These are phyloP conservation scores for Syzygium syzygioides DNA, from an alignment of 441 rosid genomes.

Conservation along the genomic window DNA sequence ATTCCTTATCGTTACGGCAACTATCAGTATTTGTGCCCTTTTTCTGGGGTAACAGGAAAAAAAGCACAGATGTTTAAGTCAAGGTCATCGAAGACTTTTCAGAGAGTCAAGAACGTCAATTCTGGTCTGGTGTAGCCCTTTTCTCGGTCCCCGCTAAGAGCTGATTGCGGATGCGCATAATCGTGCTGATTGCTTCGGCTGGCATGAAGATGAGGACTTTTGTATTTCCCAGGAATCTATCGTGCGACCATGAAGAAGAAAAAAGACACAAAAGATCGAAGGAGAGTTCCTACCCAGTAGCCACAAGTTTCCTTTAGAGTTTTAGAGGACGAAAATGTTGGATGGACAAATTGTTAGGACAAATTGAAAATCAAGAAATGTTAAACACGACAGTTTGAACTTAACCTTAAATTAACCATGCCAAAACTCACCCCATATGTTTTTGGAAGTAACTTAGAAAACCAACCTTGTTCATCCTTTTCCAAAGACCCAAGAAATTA, in stretches of 20 bases:
- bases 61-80: too few species aligned
- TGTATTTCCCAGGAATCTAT: background rate
- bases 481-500: background rate
- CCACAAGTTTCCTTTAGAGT: background rate
- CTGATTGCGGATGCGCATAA: background rate
- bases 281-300: background rate
- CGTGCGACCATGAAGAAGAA: background rate
- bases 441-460: background rate
- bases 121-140: background rate
- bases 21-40: too few species aligned
- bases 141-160: background rate
- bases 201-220: background rate
- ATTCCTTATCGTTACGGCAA: accelerated
- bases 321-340: background rate
- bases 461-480: background rate
- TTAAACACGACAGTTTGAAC: background rate
- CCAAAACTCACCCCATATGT: background rate
- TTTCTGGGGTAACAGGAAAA: too few species aligned
- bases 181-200: background rate
- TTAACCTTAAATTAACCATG: background rate
- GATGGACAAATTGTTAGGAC: background rate
- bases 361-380: background rate
- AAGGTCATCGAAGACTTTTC: too few species aligned
- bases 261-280: background rate
- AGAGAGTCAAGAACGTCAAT: background rate